Conservation (phyloP, 169 alveolate species). For the Amoebophrya sp. region DNA sequence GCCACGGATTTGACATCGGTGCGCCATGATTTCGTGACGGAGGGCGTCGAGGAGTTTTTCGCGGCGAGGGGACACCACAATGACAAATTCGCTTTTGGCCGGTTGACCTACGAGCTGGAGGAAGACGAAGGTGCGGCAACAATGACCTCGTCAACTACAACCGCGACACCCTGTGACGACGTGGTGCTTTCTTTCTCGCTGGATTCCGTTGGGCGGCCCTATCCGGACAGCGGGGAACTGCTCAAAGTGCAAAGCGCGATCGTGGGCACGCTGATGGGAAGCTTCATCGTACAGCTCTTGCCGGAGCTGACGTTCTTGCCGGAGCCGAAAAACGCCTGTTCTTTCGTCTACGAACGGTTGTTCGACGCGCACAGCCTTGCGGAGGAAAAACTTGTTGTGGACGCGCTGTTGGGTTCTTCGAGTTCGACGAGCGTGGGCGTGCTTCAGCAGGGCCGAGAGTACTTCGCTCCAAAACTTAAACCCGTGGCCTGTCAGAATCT, state of each 20-base stretch:
- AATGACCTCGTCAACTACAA: neutral
- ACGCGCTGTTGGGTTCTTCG: too few species aligned
- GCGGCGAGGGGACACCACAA: neutral
- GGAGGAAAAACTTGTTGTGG: neutral
- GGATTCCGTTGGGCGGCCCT: too few species aligned
- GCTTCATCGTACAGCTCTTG: neutral
- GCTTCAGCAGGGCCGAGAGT: neutral
- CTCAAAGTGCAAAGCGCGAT: too few species aligned
- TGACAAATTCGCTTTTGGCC: neutral
- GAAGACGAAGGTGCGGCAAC: neutral
- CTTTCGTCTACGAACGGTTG: neutral
- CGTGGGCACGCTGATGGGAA: neutral
- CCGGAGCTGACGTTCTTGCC: neutral
- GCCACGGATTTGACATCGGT: neutral
- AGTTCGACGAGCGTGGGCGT: neutral
- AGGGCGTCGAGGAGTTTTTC: neutral
- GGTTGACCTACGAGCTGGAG: neutral
- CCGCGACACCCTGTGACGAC: neutral
- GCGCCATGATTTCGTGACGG: neutral
- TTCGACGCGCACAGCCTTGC: neutral
- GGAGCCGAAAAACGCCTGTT: neutral
- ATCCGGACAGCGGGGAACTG: neutral
- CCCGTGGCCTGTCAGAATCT: neutral
- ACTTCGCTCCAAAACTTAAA: neutral
- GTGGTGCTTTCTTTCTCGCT: too few species aligned